Base-by-base conservation (phyloP, 2,329 filamentous ascomycete genomes). In the Penicillium psychrosexuale region DNA sequence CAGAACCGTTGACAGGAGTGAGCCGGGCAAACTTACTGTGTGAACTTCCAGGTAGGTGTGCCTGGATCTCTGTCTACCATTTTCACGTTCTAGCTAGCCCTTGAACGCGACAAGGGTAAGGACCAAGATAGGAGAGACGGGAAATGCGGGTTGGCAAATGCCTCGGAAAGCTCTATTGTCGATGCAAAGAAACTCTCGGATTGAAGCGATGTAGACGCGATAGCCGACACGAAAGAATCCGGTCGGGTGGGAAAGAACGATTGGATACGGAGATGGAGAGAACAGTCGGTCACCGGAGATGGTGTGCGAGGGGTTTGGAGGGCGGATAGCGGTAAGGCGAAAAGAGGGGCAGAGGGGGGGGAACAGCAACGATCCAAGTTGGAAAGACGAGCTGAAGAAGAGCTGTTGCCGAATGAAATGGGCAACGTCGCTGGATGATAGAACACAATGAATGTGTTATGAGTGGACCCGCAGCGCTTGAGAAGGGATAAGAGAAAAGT, bases 1-100 rank as follows among this genome's bases (percentile, higher is more conserved):
- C 19, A 17, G 43, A 5, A 36, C 15, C 43, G 38, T 44, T 36
- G 30, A 45, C 49, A 57, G 55, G 52, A 45, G 37, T 7, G 3
- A 33, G 12, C 36, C 9, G 31, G 42, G 36, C 40, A 46, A 57
- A 83, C 91, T 78, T 89, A 96, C 92, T 97, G 93, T 77, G 93
- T 97, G 81, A 97, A 97, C 84, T 97, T 97, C 93, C 93, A 97
- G 79, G 92, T 97, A 74, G 92, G 92, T 80, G 90, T 88, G 83
- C 86, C 91, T 79, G 89, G 84, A 81, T 96, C 91, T 81, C 88
- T 89, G 85, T 97, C 92, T 82, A 94, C 92, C 92, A 97, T 97
- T 81, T 88, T 71, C 64, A 68, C 65, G 65, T 93, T 76, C 71
- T 71, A 70, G 63, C 64, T 69, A 65, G 68, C 67, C 68, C 67